Evolutionary conservation across 2,329 filamentous ascomycete species (phyloP), one percentile per base, ranked within the genome.

Genomic region (Pseudopyricularia javanii): DNA sequence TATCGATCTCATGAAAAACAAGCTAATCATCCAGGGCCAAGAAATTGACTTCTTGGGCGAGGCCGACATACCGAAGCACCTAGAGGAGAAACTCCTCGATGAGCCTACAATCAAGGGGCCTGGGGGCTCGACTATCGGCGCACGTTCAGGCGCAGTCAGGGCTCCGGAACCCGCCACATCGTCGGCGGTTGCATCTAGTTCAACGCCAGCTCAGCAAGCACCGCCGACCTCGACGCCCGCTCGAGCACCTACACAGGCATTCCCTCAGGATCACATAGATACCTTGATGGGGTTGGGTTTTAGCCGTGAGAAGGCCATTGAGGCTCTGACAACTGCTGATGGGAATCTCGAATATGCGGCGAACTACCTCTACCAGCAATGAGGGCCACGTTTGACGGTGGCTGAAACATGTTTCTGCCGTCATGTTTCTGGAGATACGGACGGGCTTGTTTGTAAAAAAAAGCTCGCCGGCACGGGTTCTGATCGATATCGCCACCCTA

Each of bases 311-410:
- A 79, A 88, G 59, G 91, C 91, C 1, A 76, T 93, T 51, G 82
- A 85, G 55, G 90, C 91, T 2, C 72, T 98, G 51, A 81, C 90
- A 61, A 88, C 88, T 30, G 87, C 88, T 15, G 83, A 83, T 20
- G 91, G 93, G 20, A 88, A 97, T 62, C 80, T 96, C 7, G 88
- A 97, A 56, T 81, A 84, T 57, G 91, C 91, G n/a, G 91, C 90
- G 48, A 83, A 85, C 49, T 75, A 95, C 56, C 77, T 96, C 51
- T 88, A 83, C 60, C 71, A 77, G 55, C 69, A 71, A 49, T 74
- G 63, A 61, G 28, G n/a, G n/a, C 37, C 7, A 43, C 8, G n/a
- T 22, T n/a, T 43, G n/a, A n/a, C n/a, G n/a, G n/a, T n/a, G n/a
- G n/a, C n/a, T n/a, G n/a, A n/a, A n/a, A n/a, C n/a, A n/a, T n/a